Evolutionary conservation across 2,329 filamentous ascomycete genomes (phyloP).

Genomic region (Penicillium thymicola): DNA sequence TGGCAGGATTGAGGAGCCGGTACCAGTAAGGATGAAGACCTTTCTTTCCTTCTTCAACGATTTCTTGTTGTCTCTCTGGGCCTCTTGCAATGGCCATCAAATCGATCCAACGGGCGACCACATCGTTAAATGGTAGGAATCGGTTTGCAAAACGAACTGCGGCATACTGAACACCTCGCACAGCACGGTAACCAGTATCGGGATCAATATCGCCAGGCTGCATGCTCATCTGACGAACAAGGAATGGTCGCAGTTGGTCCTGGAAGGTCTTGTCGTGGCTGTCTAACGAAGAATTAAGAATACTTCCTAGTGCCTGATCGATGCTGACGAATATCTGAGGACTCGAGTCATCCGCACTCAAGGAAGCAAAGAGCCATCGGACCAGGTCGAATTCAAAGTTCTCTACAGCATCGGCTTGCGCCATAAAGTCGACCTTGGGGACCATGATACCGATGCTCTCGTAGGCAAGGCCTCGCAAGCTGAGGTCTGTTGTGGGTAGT

Average conservation of each 20-base stretch:
- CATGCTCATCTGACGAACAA: constrained; percentile 66
- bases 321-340: constrained; percentile 79
- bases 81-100: constrained; percentile 69
- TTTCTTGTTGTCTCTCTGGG: constrained; percentile 69
- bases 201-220: constrained; percentile 39
- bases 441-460: constrained; percentile 84
- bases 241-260: constrained; percentile 51
- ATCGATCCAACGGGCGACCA: constrained; percentile 81
- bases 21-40: constrained; percentile 80
- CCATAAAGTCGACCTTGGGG: constrained; percentile 41
- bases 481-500: constrained; percentile 57
- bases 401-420: constrained; percentile 32
- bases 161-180: constrained; percentile 76
- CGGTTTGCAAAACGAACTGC: constrained; percentile 86
- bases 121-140: constrained; percentile 75
- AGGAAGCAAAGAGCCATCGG: constrained; percentile 77
- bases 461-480: constrained; percentile 76
- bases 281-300: constrained; percentile 60
- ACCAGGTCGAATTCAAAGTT: constrained; percentile 52
- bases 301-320: constrained; percentile 78
- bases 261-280: constrained; percentile 43
- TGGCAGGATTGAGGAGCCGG: constrained; percentile 55
- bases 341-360: constrained; percentile 73
- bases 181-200: constrained; percentile 43
- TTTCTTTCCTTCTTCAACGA: constrained; percentile 84